Percentiles rank a stretch among this genome's conserved stretches.
Conservation (phyloP, 1,284 basidiomycete species). For the Stereum hirsutum region DNA sequence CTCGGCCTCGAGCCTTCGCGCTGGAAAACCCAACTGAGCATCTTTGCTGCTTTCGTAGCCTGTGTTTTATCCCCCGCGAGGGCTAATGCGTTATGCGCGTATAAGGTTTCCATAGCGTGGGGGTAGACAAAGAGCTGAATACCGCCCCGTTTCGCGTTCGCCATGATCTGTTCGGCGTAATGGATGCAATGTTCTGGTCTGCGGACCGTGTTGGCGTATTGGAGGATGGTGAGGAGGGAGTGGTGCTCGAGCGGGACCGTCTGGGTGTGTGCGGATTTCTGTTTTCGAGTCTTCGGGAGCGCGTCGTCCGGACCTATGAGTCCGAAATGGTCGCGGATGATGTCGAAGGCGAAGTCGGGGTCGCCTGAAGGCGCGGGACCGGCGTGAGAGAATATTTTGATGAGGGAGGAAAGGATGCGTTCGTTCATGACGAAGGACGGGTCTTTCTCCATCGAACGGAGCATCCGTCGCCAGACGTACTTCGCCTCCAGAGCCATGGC, state of each 20-base stretch:
- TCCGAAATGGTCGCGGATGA: slow-evolving; percentile 54
- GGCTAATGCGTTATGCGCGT: slow-evolving; percentile 37
- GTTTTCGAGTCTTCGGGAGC: not conserved
- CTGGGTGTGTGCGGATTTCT: slow-evolving; percentile 14
- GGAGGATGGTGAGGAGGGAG: slow-evolving; percentile 44
- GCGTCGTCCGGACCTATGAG: slow-evolving; percentile 36
- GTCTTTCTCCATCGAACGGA: slow-evolving; percentile 36
- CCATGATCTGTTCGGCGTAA: slow-evolving; percentile 48
- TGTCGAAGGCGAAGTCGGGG: slow-evolving; percentile 51
- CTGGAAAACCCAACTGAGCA: slow-evolving; percentile 55
- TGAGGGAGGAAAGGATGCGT: slow-evolving; percentile 35
- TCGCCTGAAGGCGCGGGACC: slow-evolving; percentile 45
- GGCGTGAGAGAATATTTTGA: slow-evolving; percentile 46
- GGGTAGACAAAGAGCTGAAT: not conserved
- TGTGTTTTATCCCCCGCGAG: slow-evolving; percentile 20
- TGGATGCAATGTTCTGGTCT: slow-evolving; percentile 39
- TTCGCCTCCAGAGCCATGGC: slow-evolving; percentile 46
- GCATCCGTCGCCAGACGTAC: slow-evolving; percentile 56
- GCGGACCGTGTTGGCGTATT: slow-evolving; percentile 39
- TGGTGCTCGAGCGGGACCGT: slow-evolving; percentile 32
- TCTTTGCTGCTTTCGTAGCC: slow-evolving; percentile 36
- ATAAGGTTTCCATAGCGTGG: slow-evolving; percentile 41
- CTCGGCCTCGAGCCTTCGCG: too few relatives aligned
- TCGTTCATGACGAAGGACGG: slow-evolving; percentile 41
- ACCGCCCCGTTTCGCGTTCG: slow-evolving; percentile 19